Base-by-base conservation (phyloP, 768 basidiomycete genomes). In the Lactarius tabidus region DNA sequence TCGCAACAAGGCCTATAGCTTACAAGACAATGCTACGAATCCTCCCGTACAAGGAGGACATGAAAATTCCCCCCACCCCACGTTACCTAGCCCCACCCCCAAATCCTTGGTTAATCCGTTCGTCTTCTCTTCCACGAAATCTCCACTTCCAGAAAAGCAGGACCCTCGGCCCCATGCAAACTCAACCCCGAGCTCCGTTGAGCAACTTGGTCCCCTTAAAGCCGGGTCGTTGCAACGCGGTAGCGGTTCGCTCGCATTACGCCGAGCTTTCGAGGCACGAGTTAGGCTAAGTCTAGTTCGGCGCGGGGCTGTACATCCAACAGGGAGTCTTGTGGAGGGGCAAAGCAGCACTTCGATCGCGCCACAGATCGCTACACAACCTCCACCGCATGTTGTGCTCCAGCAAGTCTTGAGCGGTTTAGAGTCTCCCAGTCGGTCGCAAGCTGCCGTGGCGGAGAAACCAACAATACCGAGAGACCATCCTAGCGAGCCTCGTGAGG, bases 181-280 rank as follows among this genome's bases (percentile, higher is more conserved):
- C 20, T 29, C 36, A 18, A 29, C 17, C 31, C 36, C 48, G 41
- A 61, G 7, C 20, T 5, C 65, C 7, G 20, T 18, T 29, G n/a
- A 20, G 33, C 56, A 62, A 45, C 51, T 36, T 36, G 20, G 35
- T 26, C 17, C 31, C 28, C 39, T 59, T 35, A 38, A 14, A 35
- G 51, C 6, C 9, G 41, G 20, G 10, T 38, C 51, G 10, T 54
- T 15, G 31, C 59, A 23, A 53, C 9, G 51, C n/a, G 36, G 48
- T 18, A 33, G 18, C 1, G 60, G 57, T 38, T 53, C 60, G 26
- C 57, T 66, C n/a, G 65, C 65, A 38, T 26, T 59, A 26, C 65
- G 57, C 41, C 54, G 65, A 43, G 61, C 65, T 18, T 29, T 45
- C 12, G 65, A 59, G 52, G 65, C 65, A n/a, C 65, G 57, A 8